Evolutionary conservation across 805 yeast species (phyloP).

Genomic region (Ogataea sp.): DNA sequence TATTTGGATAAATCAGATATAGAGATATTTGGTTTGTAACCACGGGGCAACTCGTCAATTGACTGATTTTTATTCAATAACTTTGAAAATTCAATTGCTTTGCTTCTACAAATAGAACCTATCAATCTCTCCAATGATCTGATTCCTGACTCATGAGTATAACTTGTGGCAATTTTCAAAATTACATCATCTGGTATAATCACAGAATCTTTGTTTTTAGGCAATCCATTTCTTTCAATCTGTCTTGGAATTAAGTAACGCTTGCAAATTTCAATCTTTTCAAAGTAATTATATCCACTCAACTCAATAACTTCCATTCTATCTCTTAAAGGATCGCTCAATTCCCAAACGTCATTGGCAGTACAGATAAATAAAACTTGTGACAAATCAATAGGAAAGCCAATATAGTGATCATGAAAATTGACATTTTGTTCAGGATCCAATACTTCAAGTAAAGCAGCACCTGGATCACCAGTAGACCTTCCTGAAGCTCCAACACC

Average conservation of each 20-base stretch:
- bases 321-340: constrained; percentile 73
- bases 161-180: constrained; percentile 53
- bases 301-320: constrained; percentile 77
- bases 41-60: constrained; percentile 12
- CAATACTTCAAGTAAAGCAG: constrained; percentile 78
- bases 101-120: constrained; percentile 71
- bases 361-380: constrained; percentile 80
- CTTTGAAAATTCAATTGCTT: constrained; percentile 63
- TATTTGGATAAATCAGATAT: constrained; percentile 55
- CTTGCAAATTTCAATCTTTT: constrained; percentile 65
- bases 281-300: constrained; percentile 72
- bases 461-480: constrained; percentile 80
- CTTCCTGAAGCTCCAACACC: constrained; percentile 28
- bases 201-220: constrained; percentile 27
- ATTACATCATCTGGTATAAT: constrained; percentile 45
- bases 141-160: constrained; percentile 84
- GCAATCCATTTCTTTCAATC: constrained; percentile 56
- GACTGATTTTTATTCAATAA: constrained; percentile 16
- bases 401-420: constrained; percentile 77
- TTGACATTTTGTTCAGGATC: constrained; percentile 83
- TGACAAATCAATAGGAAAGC: constrained; percentile 79
- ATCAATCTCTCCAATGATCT: constrained; percentile 69
- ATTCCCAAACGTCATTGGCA: constrained; percentile 65
- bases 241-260: constrained; percentile 72
- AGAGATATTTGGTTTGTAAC: constrained; percentile 34